Conservation (phyloP, 495 filamentous ascomycete species). For the Neurospora intermedia region DNA sequence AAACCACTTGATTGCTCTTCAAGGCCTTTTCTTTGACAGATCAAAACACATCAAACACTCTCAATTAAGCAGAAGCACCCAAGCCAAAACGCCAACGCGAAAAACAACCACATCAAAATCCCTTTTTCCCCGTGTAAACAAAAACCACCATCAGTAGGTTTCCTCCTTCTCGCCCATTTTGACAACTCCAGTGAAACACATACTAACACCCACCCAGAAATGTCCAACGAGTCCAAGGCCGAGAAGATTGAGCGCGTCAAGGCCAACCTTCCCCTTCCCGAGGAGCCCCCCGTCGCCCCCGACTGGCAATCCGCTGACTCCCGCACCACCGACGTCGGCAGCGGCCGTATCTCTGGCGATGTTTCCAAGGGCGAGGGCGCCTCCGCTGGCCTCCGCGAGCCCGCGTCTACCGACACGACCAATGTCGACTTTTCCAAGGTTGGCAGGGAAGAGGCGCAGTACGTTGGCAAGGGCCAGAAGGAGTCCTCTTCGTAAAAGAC, state of each 20-base stretch:
- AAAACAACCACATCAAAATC: background rate
- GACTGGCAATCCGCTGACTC: conserved; percentile 63
- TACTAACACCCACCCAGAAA: conserved; percentile 6
- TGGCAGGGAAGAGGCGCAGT: conserved; percentile 36
- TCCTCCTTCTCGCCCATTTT: background rate
- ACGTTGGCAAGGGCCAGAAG: conserved; percentile 1
- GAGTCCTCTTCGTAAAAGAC: background rate
- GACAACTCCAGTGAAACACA: too few relatives aligned
- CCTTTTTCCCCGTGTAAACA: background rate
- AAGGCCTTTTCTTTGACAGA: background rate
- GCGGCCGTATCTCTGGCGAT: conserved; percentile 42
- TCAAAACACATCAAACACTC: background rate
- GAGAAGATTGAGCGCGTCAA: conserved; percentile 53
- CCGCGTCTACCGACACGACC: conserved; percentile 45
- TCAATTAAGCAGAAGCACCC: background rate
- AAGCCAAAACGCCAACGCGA: background rate
- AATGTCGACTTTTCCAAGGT: conserved; percentile 36
- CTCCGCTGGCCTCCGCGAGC: conserved; percentile 47
- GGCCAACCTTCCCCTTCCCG: conserved; percentile 67
- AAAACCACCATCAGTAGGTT: background rate
- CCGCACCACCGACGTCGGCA: conserved; percentile 56
- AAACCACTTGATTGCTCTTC: background rate
- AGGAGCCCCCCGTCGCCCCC: conserved; percentile 60
- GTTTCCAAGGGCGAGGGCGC: conserved; percentile 41
- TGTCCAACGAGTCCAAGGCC: conserved; percentile 39